phyloP scores from a whole-genome alignment of 768 basidiomycete species.

The Tremella fuciformis region DNA sequence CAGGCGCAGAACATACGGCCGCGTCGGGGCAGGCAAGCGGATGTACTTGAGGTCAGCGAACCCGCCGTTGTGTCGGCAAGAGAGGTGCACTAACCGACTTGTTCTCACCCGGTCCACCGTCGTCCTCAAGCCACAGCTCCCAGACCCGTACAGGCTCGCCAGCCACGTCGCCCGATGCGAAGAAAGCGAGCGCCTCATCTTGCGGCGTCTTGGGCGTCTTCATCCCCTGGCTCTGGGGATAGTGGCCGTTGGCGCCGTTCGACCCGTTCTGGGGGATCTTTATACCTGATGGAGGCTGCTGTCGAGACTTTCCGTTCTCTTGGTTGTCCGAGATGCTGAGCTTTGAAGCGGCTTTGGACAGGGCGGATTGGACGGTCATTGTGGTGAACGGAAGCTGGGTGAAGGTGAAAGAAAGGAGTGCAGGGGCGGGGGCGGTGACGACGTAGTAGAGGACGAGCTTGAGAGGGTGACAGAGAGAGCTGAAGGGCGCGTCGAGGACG shows the following conservation, averaged over 20 bases:
- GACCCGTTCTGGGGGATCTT: not conserved
- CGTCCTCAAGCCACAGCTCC: slow-evolving; percentile 77
- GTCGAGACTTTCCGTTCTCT: not conserved
- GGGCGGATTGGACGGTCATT: slow-evolving; percentile 7
- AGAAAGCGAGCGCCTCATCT: slow-evolving; percentile 87
- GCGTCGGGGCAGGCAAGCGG: slow-evolving; percentile 84
- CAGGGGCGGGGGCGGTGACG: too few relatives aligned
- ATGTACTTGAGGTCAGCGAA: slow-evolving; percentile 66
- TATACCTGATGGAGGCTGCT: not conserved
- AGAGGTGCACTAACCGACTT: slow-evolving; percentile 63
- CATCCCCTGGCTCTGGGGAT: not conserved
- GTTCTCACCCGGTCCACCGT: slow-evolving; percentile 85
- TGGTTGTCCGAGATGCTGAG: not conserved
- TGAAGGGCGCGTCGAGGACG: too few relatives aligned
- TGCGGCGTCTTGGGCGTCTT: slow-evolving; percentile 80
- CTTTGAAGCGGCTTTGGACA: not conserved
- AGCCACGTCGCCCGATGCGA: slow-evolving; percentile 62
- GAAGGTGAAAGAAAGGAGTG: slow-evolving; percentile 3
- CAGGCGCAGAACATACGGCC: slow-evolving; percentile 86
- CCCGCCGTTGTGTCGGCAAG: not conserved
- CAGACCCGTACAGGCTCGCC: slow-evolving; percentile 64
- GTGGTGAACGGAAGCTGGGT: not conserved
- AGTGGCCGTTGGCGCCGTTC: not conserved
- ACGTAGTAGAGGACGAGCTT: too few relatives aligned
- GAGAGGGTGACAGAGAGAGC: too few relatives aligned